These are phyloP conservation scores for Nannochloropsis gaditana DNA, from an alignment of 108 stramenopile species.

Conservation along the genomic window DNA sequence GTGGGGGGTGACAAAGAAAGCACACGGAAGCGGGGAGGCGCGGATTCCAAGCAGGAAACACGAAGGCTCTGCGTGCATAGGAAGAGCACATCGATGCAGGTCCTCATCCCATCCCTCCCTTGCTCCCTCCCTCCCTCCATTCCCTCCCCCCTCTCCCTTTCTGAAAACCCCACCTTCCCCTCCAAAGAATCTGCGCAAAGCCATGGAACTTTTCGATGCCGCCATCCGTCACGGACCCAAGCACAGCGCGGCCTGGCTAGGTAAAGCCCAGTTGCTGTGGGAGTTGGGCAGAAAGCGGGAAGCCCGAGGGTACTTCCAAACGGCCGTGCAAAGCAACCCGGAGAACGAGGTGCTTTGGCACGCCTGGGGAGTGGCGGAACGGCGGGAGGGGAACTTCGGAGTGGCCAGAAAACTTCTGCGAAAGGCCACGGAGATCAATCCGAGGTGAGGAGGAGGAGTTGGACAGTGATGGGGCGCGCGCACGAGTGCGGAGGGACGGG, in stretches of 20 bases:
- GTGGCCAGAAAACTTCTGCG: neutral
- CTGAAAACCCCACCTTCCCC: neutral
- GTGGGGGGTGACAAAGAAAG: too few relatives aligned
- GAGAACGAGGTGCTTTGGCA: neutral
- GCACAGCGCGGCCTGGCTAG: slow-evolving; percentile 1
- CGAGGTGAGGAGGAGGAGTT: neutral
- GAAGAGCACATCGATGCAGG: neutral
- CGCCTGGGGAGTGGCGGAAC: neutral
- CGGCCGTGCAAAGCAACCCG: neutral
- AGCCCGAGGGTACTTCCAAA: neutral
- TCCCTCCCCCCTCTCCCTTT: neutral
- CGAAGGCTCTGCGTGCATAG: too few relatives aligned
- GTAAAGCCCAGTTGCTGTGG: neutral
- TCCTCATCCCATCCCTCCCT: neutral
- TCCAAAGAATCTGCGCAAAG: neutral
- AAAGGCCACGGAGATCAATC: slow-evolving; percentile 8
- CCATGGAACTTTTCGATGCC: neutral
- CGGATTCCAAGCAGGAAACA: too few relatives aligned
- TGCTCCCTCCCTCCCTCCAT: neutral
- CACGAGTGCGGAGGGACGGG: too few relatives aligned
- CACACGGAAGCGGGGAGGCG: too few relatives aligned
- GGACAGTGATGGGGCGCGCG: too few relatives aligned
- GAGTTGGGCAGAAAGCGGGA: neutral
- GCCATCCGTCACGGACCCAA: neutral
- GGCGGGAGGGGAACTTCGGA: neutral